Evolutionary conservation across 371 early-diverging fungal genomes (phyloP).

Genomic region (Rhizopus delemar): DNA sequence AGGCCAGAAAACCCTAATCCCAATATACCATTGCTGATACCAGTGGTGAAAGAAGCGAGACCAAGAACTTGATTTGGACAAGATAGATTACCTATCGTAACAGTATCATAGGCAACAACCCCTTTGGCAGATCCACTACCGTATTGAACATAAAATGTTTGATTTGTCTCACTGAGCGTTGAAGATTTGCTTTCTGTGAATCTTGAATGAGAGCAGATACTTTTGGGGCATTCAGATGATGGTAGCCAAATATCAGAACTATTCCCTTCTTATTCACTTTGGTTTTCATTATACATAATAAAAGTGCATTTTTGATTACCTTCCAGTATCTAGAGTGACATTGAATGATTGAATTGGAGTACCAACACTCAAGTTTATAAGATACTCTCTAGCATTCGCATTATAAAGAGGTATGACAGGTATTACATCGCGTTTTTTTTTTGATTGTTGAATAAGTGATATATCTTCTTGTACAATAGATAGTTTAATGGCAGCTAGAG

Average conservation of each 20-base stretch:
- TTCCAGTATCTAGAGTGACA: slow-evolving; percentile 47
- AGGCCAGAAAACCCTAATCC: slow-evolving; percentile 39
- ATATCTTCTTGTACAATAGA: slow-evolving; percentile 9
- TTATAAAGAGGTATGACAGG: slow-evolving; percentile 28
- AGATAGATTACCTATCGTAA: slow-evolving; percentile 25
- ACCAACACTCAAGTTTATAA: slow-evolving; percentile 34
- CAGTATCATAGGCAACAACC: slow-evolving; percentile 33
- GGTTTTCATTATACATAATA: background rate
- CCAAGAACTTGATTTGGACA: slow-evolving; percentile 34
- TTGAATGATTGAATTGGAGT: slow-evolving; percentile 40
- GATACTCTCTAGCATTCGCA: slow-evolving; percentile 32
- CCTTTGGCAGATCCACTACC: slow-evolving; percentile 47
- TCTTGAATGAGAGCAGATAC: slow-evolving; percentile 25
- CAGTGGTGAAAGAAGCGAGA: slow-evolving; percentile 24
- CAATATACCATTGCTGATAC: slow-evolving; percentile 38
- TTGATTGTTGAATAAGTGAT: background rate
- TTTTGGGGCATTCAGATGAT: slow-evolving; percentile 30
- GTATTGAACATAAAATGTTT: slow-evolving; percentile 31
- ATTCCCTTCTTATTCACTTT: background rate
- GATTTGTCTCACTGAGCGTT: slow-evolving; percentile 23
- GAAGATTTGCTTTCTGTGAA: slow-evolving; percentile 33
- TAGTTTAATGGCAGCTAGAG: background rate
- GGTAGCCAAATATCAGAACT: slow-evolving; percentile 47
- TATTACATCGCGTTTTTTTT: slow-evolving; percentile 11
- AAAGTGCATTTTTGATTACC: slow-evolving; percentile 22